Evolutionary conservation across 2,329 filamentous ascomycete genomes (phyloP).

Genomic region (Beauveria asiatica): DNA sequence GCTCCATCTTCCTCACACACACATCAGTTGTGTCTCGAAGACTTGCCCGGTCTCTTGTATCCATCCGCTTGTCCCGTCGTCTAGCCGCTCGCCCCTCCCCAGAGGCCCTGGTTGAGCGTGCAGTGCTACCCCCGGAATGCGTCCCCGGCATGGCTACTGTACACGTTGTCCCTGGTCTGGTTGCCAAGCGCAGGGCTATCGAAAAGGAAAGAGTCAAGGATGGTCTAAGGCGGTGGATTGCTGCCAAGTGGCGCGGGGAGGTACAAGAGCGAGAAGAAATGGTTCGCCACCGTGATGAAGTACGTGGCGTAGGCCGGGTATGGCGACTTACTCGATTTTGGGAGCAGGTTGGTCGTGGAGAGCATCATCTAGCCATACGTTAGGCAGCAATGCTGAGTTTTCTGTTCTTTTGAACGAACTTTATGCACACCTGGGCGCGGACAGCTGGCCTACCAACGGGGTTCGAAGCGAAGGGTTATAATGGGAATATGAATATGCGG

Average conservation of each 20-base stretch:
- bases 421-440: background rate
- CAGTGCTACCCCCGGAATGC: constrained; percentile 58
- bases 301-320: constrained; percentile 45
- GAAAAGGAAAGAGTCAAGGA: constrained; percentile 63
- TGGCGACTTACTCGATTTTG: constrained; percentile 57
- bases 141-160: constrained; percentile 36
- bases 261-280: constrained; percentile 41
- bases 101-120: constrained; percentile 51
- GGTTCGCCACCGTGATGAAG: constrained; percentile 40
- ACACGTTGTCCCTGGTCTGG: constrained; percentile 48
- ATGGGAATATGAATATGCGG: background rate
- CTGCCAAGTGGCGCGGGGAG: constrained; percentile 45
- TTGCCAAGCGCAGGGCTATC: constrained; percentile 53
- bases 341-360: constrained; percentile 48
- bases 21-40: constrained; percentile 57
- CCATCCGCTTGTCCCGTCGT: constrained; percentile 55
- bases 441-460: background rate
- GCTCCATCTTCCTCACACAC: constrained; percentile 58
- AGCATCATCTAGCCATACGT: constrained; percentile 15
- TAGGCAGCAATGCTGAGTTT: constrained; percentile 6
- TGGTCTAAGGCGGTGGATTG: constrained; percentile 55
- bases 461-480: background rate
- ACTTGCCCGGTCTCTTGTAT: constrained; percentile 54
- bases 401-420: background rate
- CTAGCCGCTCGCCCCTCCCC: constrained; percentile 52